Percentiles rank a stretch among this genome's conserved stretches.
phyloP scores from a whole-genome alignment of 2,329 filamentous ascomycete genomes.

The Dactylellina haptotyla region DNA sequence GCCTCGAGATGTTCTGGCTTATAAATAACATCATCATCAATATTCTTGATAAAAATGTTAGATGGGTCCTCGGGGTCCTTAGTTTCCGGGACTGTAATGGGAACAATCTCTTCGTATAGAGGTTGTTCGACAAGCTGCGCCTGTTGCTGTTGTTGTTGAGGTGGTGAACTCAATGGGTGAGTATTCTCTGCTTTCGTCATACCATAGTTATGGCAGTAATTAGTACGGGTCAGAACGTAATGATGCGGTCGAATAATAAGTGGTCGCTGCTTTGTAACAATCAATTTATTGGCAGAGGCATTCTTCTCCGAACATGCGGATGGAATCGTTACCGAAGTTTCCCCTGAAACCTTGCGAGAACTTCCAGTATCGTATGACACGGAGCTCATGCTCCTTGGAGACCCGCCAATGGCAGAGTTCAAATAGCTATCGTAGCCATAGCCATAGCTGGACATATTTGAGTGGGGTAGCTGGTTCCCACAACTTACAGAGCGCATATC shows the following conservation, averaged over 20 bases:
- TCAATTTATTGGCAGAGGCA: neutral
- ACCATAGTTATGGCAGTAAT: slow-evolving; percentile 10
- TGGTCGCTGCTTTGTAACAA: neutral
- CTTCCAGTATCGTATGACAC: slow-evolving; percentile 27
- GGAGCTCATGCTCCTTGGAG: slow-evolving; percentile 34
- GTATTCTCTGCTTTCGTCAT: slow-evolving; percentile 24
- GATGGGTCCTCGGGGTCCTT: slow-evolving; percentile 57
- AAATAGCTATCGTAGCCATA: slow-evolving; percentile 22
- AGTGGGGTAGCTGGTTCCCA: slow-evolving; percentile 13
- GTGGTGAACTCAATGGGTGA: slow-evolving; percentile 22
- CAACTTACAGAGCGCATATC: slow-evolving; percentile 6
- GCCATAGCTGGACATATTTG: slow-evolving; percentile 13
- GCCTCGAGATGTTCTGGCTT: slow-evolving; percentile 84
- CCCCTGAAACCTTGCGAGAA: slow-evolving; percentile 29
- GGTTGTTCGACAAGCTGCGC: neutral
- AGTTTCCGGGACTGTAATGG: slow-evolving; percentile 56
- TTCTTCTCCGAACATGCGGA: neutral
- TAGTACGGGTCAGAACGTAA: slow-evolving; percentile 13
- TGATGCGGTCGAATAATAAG: slow-evolving; percentile 16
- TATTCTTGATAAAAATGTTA: slow-evolving; percentile 99
- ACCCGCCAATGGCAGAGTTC: slow-evolving; percentile 12
- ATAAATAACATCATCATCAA: slow-evolving; percentile 98
- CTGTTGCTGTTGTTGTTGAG: slow-evolving; percentile 12
- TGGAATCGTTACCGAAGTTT: slow-evolving; percentile 24
- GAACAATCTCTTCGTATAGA: slow-evolving; percentile 10